phyloP scores from a whole-genome alignment of 202 grass and related monocot species.

The Tripidium arundinaceum region DNA sequence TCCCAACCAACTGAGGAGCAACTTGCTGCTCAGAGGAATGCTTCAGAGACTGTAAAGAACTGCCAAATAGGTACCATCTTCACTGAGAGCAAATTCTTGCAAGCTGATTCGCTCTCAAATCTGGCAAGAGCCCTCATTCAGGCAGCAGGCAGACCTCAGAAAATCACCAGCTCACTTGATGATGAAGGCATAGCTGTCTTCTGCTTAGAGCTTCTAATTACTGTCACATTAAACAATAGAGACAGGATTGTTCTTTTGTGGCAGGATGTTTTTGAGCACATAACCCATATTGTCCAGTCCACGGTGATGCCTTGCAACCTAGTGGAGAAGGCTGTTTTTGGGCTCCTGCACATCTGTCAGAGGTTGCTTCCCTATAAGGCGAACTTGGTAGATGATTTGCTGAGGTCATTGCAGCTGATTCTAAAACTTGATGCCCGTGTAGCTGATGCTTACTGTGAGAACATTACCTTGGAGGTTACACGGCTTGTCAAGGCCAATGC shows the following conservation, averaged over 20 bases:
- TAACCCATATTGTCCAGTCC: constrained; percentile 89
- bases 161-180: constrained; percentile 66
- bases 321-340: constrained; percentile 96
- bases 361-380: constrained; percentile 94
- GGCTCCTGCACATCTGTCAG: constrained; percentile 90
- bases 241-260: constrained; percentile 93
- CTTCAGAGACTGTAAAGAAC: no score
- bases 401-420: constrained; percentile 76
- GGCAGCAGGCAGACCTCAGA: constrained; percentile 86
- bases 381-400: constrained; percentile 87
- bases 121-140: constrained; percentile 70
- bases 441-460: no score
- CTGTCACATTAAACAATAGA: constrained; percentile 94
- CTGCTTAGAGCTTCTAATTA: constrained; percentile 89
- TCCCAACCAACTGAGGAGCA: no score
- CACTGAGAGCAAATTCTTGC: no score
- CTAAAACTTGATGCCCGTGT: no score
- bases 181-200: constrained; percentile 83
- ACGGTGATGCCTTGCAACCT: constrained; percentile 94
- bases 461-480: no score
- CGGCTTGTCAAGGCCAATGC: no score
- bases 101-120: constrained; percentile 78
- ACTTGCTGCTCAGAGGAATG: no score
- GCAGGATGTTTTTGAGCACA: constrained; percentile 94
- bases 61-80: no score